These are phyloP conservation scores for Alternaria conjuncta DNA, from an alignment of 2,329 filamentous ascomycete species.

Conservation along the genomic window DNA sequence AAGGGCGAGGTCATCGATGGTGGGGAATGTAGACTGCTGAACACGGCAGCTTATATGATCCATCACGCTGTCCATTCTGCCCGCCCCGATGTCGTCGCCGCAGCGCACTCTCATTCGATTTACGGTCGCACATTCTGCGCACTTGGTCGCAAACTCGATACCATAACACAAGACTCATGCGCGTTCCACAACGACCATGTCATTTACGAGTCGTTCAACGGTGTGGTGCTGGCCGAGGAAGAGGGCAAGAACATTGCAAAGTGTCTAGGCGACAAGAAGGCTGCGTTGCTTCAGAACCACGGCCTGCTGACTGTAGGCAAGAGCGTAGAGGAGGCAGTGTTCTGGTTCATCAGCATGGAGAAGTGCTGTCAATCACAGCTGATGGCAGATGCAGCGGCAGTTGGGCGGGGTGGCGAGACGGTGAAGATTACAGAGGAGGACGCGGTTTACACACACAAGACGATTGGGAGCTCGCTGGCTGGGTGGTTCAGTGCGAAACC, in stretches of 20 bases:
- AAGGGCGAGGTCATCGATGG: conserved; percentile 68
- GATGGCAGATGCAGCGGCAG: conserved; percentile 62
- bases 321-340: conserved; percentile 59
- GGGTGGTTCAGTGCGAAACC: conserved; percentile 75
- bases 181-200: conserved; percentile 61
- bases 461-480: conserved; percentile 65
- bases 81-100: conserved; percentile 64
- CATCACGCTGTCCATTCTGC: conserved; percentile 66
- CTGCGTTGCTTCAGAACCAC: conserved; percentile 62
- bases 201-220: conserved; percentile 61
- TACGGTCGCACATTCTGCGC: conserved; percentile 68
- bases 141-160: conserved; percentile 65
- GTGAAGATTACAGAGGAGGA: conserved; percentile 73
- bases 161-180: conserved; percentile 65
- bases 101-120: conserved; percentile 65
- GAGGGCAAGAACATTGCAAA: conserved; percentile 61
- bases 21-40: conserved; percentile 51
- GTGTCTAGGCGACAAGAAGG: conserved; percentile 58
- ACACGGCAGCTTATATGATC: conserved; percentile 63
- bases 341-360: conserved; percentile 62
- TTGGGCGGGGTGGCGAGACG: conserved; percentile 67
- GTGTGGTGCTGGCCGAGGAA: conserved; percentile 59
- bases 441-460: conserved; percentile 70
- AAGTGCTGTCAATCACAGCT: conserved; percentile 62
- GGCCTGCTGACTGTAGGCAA: conserved; percentile 59